A percentile compares a stretch with the other conserved stretches of the same genome.
These are phyloP conservation scores for Trametes pubescens DNA, from an alignment of 1,284 basidiomycete species.

Conservation along the genomic window DNA sequence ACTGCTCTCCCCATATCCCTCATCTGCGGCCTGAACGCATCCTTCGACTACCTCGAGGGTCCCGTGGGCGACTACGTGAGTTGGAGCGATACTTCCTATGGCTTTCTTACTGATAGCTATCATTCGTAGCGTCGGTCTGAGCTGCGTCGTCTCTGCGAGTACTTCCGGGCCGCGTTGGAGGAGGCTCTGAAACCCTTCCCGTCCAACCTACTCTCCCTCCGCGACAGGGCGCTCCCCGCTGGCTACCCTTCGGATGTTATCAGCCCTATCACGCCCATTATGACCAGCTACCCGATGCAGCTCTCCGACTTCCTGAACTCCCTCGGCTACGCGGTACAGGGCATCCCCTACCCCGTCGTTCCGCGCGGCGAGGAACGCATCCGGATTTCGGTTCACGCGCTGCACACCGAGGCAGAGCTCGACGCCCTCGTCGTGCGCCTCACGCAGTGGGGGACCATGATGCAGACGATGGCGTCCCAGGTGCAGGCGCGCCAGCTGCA, in stretches of 20 bases:
- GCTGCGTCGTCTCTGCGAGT: conserved; percentile 18
- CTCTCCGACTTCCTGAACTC: conserved; percentile 68
- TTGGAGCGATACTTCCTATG: background rate
- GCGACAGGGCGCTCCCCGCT: conserved; percentile 10
- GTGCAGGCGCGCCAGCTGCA: conserved; percentile 1
- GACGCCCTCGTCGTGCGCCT: conserved; percentile 41
- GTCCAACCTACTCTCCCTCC: conserved; percentile 22
- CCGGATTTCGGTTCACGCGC: conserved; percentile 83
- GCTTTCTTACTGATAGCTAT: background rate
- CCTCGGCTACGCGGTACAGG: conserved; percentile 71
- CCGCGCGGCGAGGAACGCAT: conserved; percentile 82
- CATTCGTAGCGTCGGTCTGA: conserved; percentile 13
- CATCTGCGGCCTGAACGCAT: conserved; percentile 45
- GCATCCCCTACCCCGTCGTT: conserved; percentile 84
- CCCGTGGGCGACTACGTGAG: conserved; percentile 24
- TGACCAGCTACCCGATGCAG: conserved; percentile 73
- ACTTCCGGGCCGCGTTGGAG: conserved; percentile 23
- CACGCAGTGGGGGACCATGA: conserved; percentile 43
- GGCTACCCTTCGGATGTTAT: conserved; percentile 23
- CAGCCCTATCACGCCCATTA: conserved; percentile 81
- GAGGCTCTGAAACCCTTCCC: conserved; percentile 23
- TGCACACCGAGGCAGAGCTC: conserved; percentile 70
- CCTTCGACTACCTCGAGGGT: conserved; percentile 27
- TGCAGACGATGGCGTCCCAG: conserved; percentile 14
- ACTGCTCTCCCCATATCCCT: conserved; percentile 79